phyloP scores from a whole-genome alignment of 1,284 basidiomycete species.

The Limonomyces culmigenus region DNA sequence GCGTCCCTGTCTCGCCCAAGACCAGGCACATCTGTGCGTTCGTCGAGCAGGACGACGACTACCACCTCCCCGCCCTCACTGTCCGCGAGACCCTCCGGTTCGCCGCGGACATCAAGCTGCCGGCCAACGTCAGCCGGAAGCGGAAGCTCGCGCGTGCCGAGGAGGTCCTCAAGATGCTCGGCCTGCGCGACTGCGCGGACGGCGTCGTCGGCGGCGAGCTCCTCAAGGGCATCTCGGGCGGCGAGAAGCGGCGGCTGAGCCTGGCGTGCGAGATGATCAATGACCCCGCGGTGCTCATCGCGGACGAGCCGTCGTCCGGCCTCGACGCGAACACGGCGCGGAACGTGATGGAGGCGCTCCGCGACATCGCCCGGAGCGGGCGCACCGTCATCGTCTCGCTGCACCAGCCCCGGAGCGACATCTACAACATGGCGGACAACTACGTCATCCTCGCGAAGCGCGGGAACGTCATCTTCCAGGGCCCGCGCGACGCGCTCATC shows the following conservation, averaged over 20 bases:
- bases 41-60: conserved; percentile 3
- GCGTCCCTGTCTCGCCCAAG: neutral
- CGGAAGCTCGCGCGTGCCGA: conserved; percentile 27
- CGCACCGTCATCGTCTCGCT: conserved; percentile 33
- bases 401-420: conserved; percentile 34
- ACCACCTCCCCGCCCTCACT: conserved; percentile 3
- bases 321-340: conserved; percentile 31
- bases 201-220: conserved; percentile 31
- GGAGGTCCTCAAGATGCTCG: conserved; percentile 27
- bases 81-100: conserved; percentile 25
- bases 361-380: conserved; percentile 27
- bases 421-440: conserved; percentile 25
- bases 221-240: conserved; percentile 31
- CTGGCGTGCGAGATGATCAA: conserved; percentile 30
- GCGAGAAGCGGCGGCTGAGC: conserved; percentile 33
- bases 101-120: conserved; percentile 27
- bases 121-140: conserved; percentile 17
- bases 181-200: conserved; percentile 31
- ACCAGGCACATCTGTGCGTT: conserved; percentile 1
- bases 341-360: conserved; percentile 21
- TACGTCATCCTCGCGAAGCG: conserved; percentile 30
- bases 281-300: conserved; percentile 25
- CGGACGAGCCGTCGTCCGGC: conserved; percentile 21
- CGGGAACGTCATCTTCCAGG: conserved; percentile 18
- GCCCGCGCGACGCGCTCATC: conserved; percentile 6